Percentiles rank a stretch among this genome's conserved stretches.
phyloP scores from a whole-genome alignment of 176 grass and related monocot species.

The Paspalum vaginatum region DNA sequence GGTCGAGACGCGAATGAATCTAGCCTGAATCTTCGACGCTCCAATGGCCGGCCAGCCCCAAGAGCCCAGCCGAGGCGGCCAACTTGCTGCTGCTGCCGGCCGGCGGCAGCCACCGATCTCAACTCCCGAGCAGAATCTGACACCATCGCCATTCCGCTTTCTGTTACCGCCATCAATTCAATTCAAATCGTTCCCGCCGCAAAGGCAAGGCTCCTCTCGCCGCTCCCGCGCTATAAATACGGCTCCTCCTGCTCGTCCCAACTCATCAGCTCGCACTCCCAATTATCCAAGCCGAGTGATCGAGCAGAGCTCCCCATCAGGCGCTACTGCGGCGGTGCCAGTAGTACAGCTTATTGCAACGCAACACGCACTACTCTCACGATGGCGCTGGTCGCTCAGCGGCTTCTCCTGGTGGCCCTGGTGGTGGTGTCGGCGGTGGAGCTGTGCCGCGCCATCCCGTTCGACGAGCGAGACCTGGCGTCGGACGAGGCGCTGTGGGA shows the following conservation, averaged over 20 bases:
- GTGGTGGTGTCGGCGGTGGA: constrained; percentile 20
- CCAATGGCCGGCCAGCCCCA: neutral
- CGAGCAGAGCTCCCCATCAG: neutral
- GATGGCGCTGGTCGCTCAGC: constrained; percentile 33
- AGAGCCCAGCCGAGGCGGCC: constrained; percentile 23
- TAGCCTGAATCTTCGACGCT: constrained; percentile 47
- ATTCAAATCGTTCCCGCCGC: constrained; percentile 51
- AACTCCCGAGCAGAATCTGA: constrained; percentile 52
- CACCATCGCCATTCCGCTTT: constrained; percentile 30
- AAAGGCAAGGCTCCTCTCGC: constrained; percentile 6
- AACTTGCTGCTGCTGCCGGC: constrained; percentile 36
- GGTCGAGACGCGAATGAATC: constrained; percentile 33
- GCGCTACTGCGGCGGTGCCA: no score
- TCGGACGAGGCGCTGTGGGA: constrained; percentile 68
- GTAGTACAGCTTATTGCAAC: neutral
- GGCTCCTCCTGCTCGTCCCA: constrained; percentile 4
- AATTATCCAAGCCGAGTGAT: constrained; percentile 13
- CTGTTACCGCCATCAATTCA: constrained; percentile 54
- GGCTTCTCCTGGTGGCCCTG: constrained; percentile 27
- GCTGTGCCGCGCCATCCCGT: constrained; percentile 49
- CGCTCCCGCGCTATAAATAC: constrained; percentile 45
- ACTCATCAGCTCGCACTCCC: constrained; percentile 39
- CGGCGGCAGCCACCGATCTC: neutral
- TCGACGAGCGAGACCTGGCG: constrained; percentile 65
- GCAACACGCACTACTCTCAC: neutral